These are phyloP conservation scores for Maudiozyma turicensis DNA, from an alignment of 805 yeast species.

Conservation along the genomic window DNA sequence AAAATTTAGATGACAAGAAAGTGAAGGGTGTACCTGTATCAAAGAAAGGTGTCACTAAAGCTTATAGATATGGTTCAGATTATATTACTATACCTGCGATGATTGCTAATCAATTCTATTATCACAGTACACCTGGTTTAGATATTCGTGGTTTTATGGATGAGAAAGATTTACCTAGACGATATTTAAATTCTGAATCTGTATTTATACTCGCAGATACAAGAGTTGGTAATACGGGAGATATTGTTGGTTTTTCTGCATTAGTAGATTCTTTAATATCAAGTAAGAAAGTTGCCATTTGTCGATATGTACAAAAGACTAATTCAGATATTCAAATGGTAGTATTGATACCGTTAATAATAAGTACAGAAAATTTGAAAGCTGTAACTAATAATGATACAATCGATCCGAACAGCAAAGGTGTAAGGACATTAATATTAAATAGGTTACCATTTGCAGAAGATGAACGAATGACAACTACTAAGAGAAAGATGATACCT, in stretches of 20 bases:
- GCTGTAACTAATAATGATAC: background rate
- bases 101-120: constrained; percentile 32
- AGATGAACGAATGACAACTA: constrained; percentile 56
- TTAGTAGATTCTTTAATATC: constrained; percentile 46
- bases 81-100: constrained; percentile 44
- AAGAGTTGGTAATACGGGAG: constrained; percentile 28
- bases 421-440: constrained; percentile 36
- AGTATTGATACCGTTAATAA: constrained; percentile 41
- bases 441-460: constrained; percentile 62
- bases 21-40: constrained; percentile 14
- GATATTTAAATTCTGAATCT: constrained; percentile 52
- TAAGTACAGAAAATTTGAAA: background rate
- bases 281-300: constrained; percentile 43
- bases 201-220: constrained; percentile 38
- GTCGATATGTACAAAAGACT: constrained; percentile 47
- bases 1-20: constrained; percentile 6
- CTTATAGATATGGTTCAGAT: constrained; percentile 57
- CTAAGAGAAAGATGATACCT: constrained; percentile 32
- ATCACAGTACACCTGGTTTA: constrained; percentile 42
- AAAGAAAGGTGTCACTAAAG: constrained; percentile 40
- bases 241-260: constrained; percentile 35
- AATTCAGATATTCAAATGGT: constrained; percentile 43
- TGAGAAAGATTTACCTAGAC: constrained; percentile 41
- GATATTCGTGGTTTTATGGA: constrained; percentile 57
- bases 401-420: constrained; percentile 8